phyloP scores from a whole-genome alignment of 2,329 filamentous ascomycete genomes.

The Parastagonospora avenae region DNA sequence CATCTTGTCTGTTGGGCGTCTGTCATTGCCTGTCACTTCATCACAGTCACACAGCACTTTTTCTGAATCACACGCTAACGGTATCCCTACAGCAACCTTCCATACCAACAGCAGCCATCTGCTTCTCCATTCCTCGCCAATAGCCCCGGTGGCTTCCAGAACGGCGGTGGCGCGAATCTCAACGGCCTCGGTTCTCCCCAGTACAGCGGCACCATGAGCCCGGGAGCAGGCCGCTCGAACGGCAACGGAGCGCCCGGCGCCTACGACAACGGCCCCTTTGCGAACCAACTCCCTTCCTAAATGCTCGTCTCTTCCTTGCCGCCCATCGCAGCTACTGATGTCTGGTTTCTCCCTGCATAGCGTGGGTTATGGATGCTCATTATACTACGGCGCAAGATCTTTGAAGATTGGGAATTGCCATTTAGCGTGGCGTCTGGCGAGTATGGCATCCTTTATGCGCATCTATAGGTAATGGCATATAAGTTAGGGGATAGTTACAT shows the following conservation, averaged over 20 bases:
- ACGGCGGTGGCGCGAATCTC: constrained; percentile 7
- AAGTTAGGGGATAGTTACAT: not conserved
- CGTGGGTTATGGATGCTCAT: not conserved
- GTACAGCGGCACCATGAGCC: constrained; percentile 6
- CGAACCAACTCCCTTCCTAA: constrained; percentile 14
- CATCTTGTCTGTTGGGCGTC: constrained; percentile 1
- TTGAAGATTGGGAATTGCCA: constrained; percentile 15
- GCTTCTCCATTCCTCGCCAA: not conserved
- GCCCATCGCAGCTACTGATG: constrained; percentile 9
- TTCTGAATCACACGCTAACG: not conserved
- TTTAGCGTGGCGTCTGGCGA: constrained; percentile 42
- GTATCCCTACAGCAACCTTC: not conserved
- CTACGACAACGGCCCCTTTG: constrained; percentile 14
- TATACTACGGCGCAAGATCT: constrained; percentile 3
- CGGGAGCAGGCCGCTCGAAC: constrained; percentile 4
- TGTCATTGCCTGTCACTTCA: not conserved
- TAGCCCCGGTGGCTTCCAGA: constrained; percentile 9
- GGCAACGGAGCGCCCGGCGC: constrained; percentile 1
- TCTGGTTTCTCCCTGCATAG: not conserved
- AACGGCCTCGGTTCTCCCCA: constrained; percentile 8
- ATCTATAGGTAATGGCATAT: not conserved
- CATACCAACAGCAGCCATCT: constrained; percentile 3
- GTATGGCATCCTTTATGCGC: constrained; percentile 9
- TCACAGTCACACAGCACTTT: not conserved
- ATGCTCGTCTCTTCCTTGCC: not conserved